Conservation (phyloP, 495 filamentous ascomycete species). For the Aspergillus mulundensis region DNA sequence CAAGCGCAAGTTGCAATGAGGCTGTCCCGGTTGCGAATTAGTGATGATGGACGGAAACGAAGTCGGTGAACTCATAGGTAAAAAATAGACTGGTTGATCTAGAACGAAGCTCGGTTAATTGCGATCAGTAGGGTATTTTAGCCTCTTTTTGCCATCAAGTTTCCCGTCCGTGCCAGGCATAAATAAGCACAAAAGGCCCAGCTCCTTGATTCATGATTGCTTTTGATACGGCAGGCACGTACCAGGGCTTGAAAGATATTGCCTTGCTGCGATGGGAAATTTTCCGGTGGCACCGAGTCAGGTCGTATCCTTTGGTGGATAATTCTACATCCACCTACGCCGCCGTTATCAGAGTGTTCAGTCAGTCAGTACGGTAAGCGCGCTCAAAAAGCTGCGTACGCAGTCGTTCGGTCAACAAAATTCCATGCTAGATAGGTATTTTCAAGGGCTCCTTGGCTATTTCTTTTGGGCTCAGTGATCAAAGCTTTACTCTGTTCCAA, state of each 20-base stretch:
- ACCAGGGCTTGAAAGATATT: neutral
- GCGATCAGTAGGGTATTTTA: conserved; percentile 2
- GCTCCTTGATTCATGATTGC: neutral
- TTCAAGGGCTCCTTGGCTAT: no score
- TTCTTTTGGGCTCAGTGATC: no score
- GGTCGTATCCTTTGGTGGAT: conserved; percentile 23
- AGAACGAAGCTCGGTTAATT: conserved; percentile 12
- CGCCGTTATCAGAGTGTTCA: neutral
- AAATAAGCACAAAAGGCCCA: conserved; percentile 6
- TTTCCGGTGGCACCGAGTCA: conserved; percentile 34
- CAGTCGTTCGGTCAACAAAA: no score
- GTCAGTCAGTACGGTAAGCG: no score
- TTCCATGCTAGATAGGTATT: no score
- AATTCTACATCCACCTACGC: conserved; percentile 1
- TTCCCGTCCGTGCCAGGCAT: neutral
- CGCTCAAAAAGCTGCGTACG: no score
- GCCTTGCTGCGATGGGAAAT: conserved; percentile 26
- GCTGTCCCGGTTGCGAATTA: neutral
- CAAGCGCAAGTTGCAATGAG: neutral
- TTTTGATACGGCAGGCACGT: neutral
- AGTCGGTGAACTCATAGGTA: neutral
- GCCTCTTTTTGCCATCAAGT: neutral
- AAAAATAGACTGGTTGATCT: neutral
- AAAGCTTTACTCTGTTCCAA: no score
- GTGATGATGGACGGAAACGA: neutral